Percentiles rank a stretch among this genome's conserved stretches.
Evolutionary conservation across 1,284 basidiomycete genomes (phyloP).

Genomic region (Ustilago lituana): DNA sequence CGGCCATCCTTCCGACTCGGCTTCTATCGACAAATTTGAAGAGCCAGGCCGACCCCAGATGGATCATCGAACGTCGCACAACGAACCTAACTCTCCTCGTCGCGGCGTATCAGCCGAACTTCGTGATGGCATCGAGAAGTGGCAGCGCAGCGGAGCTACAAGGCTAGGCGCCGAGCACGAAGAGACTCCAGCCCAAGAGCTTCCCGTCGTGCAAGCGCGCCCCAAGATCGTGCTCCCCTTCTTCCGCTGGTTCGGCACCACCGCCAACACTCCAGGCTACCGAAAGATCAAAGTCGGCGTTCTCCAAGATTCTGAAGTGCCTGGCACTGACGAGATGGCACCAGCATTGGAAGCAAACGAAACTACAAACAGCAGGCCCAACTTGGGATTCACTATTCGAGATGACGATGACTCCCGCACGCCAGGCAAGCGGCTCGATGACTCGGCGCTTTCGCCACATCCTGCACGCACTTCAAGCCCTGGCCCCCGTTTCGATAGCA

Average conservation of each 20-base stretch:
- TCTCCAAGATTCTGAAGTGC: slow-evolving; percentile 45
- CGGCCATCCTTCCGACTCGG: slow-evolving; percentile 34
- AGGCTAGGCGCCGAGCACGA: slow-evolving; percentile 25
- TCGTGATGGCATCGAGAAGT: slow-evolving; percentile 45
- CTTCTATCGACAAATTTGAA: slow-evolving; percentile 13
- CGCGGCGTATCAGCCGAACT: slow-evolving; percentile 38
- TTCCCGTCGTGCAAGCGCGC: slow-evolving; percentile 14
- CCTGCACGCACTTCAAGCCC: slow-evolving; percentile 22
- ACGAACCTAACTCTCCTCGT: not conserved
- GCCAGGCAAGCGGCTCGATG: slow-evolving; percentile 25
- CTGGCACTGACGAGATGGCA: slow-evolving; percentile 36
- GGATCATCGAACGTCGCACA: slow-evolving; percentile 4
- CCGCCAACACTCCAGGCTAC: slow-evolving; percentile 61
- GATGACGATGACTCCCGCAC: slow-evolving; percentile 35
- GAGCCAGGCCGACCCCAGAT: slow-evolving; percentile 9
- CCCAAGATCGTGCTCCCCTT: slow-evolving; percentile 59
- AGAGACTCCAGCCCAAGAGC: slow-evolving; percentile 7
- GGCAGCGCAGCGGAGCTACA: slow-evolving; percentile 38
- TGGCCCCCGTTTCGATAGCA: slow-evolving; percentile 25
- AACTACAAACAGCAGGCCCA: slow-evolving; percentile 3
- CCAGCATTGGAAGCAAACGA: slow-evolving; percentile 26
- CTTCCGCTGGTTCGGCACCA: slow-evolving; percentile 62
- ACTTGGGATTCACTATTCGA: slow-evolving; percentile 35
- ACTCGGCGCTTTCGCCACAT: slow-evolving; percentile 32
- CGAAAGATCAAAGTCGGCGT: slow-evolving; percentile 61